Base-by-base conservation (phyloP, 257 asterid genomes). In the Fraxinus excelsior region DNA sequence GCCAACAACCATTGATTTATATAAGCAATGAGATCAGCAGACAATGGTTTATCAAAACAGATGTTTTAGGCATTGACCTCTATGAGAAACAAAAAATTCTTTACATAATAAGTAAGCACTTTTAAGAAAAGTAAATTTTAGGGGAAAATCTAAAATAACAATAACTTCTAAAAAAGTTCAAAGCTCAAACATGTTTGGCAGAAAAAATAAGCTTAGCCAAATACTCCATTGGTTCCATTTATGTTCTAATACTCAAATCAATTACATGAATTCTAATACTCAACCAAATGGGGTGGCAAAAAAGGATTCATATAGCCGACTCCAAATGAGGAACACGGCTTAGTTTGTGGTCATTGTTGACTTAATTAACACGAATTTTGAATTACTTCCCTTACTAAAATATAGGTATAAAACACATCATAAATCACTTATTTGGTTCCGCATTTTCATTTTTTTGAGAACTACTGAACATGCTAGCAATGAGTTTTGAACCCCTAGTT, bases 11-110 rank as follows among this genome's bases (percentile, higher is more conserved):
- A 70, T 64, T 38, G n/a, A 42, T 28, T 81, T 76, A 75, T 31
- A 21, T 71, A 74, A 71, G 81, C 86, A 77, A 77, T 80, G 76
- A 75, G 32, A 68, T 76, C 81, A 76, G 62, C 21, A 16, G 60
- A 1, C 16, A 46, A 40, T 29, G 42, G 69, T 66, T 58, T 73
- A 29, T 35, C 46, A n/a, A 60, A 42, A 42, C 49, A 11, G 49
- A 42, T 42, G 49, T 42, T 42, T 12, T 11, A 42, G 13, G 13
- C 3, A 11, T 42, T 42, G 49, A 42, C 49, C 49, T 42, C 49
- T 11, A 42, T 2, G 16, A 42, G 44, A 28, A 12, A n/a, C 23
- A 53, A 19, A 53, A 9, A 40, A 3, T 44, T 44, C 53, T 44
- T 44, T 44, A 40, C 46, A 40, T 6, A 40, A 11, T 40, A 9